Conservation (phyloP, 176 grass and related monocot species). For the Areca catechu region DNA sequence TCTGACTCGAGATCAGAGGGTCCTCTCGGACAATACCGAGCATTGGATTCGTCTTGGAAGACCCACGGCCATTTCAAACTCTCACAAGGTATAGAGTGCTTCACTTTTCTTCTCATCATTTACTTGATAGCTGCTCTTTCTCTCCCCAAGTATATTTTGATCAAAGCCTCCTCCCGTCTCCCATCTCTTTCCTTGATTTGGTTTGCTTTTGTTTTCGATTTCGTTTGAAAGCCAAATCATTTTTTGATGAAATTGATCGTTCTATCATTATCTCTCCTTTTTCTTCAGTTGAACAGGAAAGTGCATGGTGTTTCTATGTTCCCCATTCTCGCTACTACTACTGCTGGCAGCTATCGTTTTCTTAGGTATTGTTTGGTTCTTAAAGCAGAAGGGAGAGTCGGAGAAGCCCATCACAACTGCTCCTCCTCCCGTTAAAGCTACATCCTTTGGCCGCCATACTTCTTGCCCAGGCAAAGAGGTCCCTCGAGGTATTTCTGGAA, state of each 20-base stretch:
- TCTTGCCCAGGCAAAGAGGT: constrained; percentile 10
- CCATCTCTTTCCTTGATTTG: background rate
- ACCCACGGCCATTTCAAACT: constrained; percentile 8
- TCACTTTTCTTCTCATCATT: constrained; percentile 8
- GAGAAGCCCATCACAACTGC: background rate
- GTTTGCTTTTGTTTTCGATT: background rate
- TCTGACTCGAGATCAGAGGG: constrained; percentile 31
- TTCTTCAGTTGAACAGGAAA: too few relatives aligned
- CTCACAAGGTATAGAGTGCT: constrained; percentile 16
- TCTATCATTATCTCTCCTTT: too few relatives aligned
- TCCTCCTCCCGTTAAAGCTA: constrained; percentile 7
- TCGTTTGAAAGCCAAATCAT: background rate
- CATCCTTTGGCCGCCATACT: constrained; percentile 14
- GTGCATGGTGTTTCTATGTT: too few relatives aligned
- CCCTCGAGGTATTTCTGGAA: constrained; percentile 29
- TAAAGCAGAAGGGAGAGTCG: constrained; percentile 12
- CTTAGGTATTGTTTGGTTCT: constrained; percentile 21
- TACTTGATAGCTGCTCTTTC: background rate
- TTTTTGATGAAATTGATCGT: constrained; percentile 20
- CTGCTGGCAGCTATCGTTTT: constrained; percentile 22
- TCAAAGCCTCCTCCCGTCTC: background rate
- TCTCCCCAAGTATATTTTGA: background rate
- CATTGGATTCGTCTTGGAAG: constrained; percentile 15
- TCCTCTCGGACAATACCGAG: constrained; percentile 24
- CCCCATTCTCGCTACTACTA: too few relatives aligned